phyloP scores from a whole-genome alignment of 148 eudicot species.

The Vaccinium darrowii region DNA sequence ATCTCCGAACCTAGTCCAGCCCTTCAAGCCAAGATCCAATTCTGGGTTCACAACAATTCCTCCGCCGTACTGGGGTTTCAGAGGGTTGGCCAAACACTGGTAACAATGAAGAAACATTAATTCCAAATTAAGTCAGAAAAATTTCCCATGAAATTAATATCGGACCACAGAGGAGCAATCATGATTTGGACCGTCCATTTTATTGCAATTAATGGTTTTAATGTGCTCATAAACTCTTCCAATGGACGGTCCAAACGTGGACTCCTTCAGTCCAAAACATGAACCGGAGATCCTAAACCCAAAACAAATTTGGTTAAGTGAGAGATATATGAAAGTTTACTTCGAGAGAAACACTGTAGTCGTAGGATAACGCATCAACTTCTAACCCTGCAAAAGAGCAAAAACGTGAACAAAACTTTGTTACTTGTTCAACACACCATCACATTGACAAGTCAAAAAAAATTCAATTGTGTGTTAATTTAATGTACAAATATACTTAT shows the following conservation, averaged over 20 bases:
- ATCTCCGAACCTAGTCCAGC: constrained; percentile 49
- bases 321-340: constrained; percentile 16
- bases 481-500: too few relatives aligned
- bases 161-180: too few relatives aligned
- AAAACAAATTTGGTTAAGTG: too few relatives aligned
- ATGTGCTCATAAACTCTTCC: too few relatives aligned
- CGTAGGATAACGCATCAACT: constrained; percentile 31
- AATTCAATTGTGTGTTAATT: too few relatives aligned
- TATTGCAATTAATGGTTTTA: rapidly evolving
- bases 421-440: background rate
- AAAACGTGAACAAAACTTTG: background rate
- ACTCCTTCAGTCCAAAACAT: too few relatives aligned
- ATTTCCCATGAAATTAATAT: too few relatives aligned
- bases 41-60: constrained; percentile 54
- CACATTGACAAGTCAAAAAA: too few relatives aligned
- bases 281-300: background rate
- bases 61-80: constrained; percentile 54
- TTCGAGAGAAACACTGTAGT: constrained; percentile 27
- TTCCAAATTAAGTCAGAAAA: background rate
- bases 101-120: background rate
- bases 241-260: too few relatives aligned
- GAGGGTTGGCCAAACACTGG: constrained; percentile 60
- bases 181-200: too few relatives aligned
- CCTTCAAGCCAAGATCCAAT: constrained; percentile 40
- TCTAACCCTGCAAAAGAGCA: constrained; percentile 24